phyloP scores from a whole-genome alignment of 2,329 filamentous ascomycete genomes.

The Triangularia setosa region DNA sequence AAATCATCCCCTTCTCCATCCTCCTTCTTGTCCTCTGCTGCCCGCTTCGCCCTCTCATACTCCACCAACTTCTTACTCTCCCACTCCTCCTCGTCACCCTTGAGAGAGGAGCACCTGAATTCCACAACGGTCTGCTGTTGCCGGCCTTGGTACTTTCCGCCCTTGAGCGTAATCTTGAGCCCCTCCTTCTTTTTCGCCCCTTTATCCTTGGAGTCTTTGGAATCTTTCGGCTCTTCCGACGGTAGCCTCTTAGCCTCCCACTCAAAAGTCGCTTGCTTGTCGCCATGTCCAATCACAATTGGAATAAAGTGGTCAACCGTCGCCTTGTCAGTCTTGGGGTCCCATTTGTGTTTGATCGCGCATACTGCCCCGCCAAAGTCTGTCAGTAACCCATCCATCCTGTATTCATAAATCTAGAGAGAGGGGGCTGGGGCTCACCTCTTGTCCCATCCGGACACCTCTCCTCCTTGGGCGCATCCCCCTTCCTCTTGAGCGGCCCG shows the following conservation, averaged over 20 bases:
- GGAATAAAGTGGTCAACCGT: slow-evolving; percentile 58
- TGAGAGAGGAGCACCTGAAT: slow-evolving; percentile 69
- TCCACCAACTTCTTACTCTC: slow-evolving; percentile 47
- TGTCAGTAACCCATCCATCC: neutral
- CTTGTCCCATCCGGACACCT: slow-evolving; percentile 67
- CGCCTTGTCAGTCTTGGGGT: slow-evolving; percentile 43
- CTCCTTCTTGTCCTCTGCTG: slow-evolving; percentile 28
- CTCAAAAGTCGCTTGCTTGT: slow-evolving; percentile 58
- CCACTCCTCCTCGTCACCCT: slow-evolving; percentile 70
- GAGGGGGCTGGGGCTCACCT: too few relatives aligned
- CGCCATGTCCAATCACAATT: slow-evolving; percentile 61
- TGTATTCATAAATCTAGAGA: neutral
- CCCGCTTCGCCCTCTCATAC: slow-evolving; percentile 37
- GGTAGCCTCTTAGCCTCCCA: slow-evolving; percentile 64
- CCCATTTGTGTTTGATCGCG: slow-evolving; percentile 61
- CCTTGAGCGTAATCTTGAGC: slow-evolving; percentile 62
- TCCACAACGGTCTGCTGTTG: slow-evolving; percentile 77
- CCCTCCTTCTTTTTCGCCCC: slow-evolving; percentile 68
- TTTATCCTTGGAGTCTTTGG: slow-evolving; percentile 50
- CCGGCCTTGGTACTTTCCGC: slow-evolving; percentile 51
- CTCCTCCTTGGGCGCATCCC: slow-evolving; percentile 50
- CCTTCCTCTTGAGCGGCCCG: slow-evolving; percentile 58
- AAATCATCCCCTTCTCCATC: slow-evolving; percentile 34
- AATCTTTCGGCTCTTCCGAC: slow-evolving; percentile 59
- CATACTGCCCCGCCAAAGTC: slow-evolving; percentile 54